phyloP scores from a whole-genome alignment of 108 stramenopile genomes.

The Chaetoceros tenuissimus region DNA sequence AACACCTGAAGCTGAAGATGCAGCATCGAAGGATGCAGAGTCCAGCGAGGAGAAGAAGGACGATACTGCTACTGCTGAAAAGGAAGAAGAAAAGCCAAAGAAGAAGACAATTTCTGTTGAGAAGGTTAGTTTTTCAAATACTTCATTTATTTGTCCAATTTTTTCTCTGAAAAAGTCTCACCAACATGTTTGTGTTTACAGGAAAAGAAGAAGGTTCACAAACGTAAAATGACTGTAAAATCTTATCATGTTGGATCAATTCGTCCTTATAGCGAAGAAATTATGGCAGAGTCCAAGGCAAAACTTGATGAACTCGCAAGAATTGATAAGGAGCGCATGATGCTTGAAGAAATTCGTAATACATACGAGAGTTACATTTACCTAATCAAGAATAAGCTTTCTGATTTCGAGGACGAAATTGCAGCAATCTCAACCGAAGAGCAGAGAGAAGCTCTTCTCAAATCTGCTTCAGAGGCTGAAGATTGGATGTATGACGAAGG shows the following conservation, averaged over 20 bases:
- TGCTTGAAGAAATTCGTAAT: conserved; percentile 89
- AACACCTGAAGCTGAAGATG: conserved; percentile 21
- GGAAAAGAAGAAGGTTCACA: conserved; percentile 78
- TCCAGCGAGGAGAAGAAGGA: conserved; percentile 33
- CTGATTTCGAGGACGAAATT: conserved; percentile 74
- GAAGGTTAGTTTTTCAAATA: conserved; percentile 55
- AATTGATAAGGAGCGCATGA: conserved; percentile 80
- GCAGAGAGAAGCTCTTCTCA: conserved; percentile 78
- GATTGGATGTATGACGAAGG: conserved; percentile 98
- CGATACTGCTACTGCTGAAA: conserved; percentile 14
- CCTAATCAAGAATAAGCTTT: conserved; percentile 72
- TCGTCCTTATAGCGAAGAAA: conserved; percentile 50
- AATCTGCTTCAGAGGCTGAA: conserved; percentile 69
- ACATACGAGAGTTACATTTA: conserved; percentile 92
- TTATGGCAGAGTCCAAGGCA: conserved; percentile 72
- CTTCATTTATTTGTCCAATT: too few relatives aligned
- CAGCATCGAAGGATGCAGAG: conserved; percentile 25
- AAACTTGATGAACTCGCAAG: conserved; percentile 67
- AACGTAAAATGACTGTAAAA: conserved; percentile 45
- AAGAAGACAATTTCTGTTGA: conserved; percentile 76
- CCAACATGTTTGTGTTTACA: conserved; percentile 7
- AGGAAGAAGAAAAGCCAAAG: conserved; percentile 44
- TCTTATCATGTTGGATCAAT: conserved; percentile 45
- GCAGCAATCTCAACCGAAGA: conserved; percentile 85
- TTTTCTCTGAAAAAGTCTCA: too few relatives aligned